Evolutionary conservation across 306 rosid genomes (phyloP), one percentile per base, ranked within the genome.

Genomic region (Rubus idaeus): DNA sequence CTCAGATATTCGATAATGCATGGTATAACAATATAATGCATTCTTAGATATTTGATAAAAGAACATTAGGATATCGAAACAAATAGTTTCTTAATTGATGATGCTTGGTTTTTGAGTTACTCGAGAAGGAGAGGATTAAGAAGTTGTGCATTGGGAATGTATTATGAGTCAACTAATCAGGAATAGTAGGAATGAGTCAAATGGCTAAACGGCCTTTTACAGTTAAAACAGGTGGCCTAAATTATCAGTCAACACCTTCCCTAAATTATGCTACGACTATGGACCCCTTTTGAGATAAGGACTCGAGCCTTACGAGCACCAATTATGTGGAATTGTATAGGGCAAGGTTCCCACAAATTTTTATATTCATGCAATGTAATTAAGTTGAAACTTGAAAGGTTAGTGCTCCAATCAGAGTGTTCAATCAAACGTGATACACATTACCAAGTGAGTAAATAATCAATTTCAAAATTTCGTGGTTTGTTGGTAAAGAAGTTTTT

Each of bases 111-210:
- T 39, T 60, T 30, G 35, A 73, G 74, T 52, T 13, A n/a, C 62
- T 73, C 78, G 55, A 79, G 49, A 78, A 20, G 4, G 75, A 83
- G 86, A 82, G 57, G 80, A 82, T 82, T 79, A 82, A 85, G 78
- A 49, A 64, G 74, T 44, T 84, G 51, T 65, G 45, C 68, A 67
- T 71, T 79, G 73, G 66, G 47, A 60, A 45, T 8, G 51, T 3
- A 42, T 45, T 13, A 57, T 44, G 21, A 20, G 5, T 20, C 10
- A 40, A 56, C 5, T 35, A 56, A 42, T 2, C 71, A 18, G 35
- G 21, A 20, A 42, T 8, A 56, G 39, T 10, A 73, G 41, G 37
- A 35, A 49, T 41, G 69, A 72, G 77, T 78, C 77, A 70, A 71
- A 40, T 37, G 14, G 56, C 37, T 10, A 61, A 60, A 52, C 75